Base-by-base conservation (phyloP, 768 basidiomycete genomes). In the Mycena amicta region DNA sequence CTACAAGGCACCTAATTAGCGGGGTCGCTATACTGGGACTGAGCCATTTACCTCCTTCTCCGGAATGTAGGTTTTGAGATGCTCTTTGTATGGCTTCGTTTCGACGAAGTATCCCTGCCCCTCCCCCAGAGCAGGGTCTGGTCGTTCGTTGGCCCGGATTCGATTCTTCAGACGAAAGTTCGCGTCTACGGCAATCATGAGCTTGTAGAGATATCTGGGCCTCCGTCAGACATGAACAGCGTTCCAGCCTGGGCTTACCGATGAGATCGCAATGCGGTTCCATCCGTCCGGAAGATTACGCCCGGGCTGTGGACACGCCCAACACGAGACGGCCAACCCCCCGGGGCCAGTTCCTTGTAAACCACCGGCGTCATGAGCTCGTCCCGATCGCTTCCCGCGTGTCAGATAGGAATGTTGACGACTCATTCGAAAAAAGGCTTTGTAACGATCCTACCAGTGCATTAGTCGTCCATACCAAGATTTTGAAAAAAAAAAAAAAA, bases 171-270 rank as follows among this genome's bases (percentile, higher is more conserved):
- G 43, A 5, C 43, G 22, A 43, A 55, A 55, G 39, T 55, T 55
- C 27, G 53, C 53, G 43, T 55, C 53, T 5, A 55, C 3, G 3
- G 53, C 53, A 3, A 60, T 4, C 18, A 60, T 22, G 26, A 60
- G 58, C 58, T 56, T 60, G 28, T 55, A 60, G 3, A 60, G 25
- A 50, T 30, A 60, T 25, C 58, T 60, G 13, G 23, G 5, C 18
- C 20, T 45, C 6, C 22, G 22, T 45, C 22, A 45, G 43, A 23
- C 25, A 26, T 6, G 20, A 40, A 22, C 23, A 29, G 8, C 22
- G 22, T 33, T 20, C 25, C 12, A 4, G 16, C 37, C 6, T 8
- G 15, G 5, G 6, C 20, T 16, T 18, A 25, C 43, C 26, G n/a
- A 13, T 22, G 26, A 13, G 18, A 52, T 11, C 15, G 26, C 41